Evolutionary conservation across 2,329 filamentous ascomycete species (phyloP).

Genomic region (Diaporthe longicolla): DNA sequence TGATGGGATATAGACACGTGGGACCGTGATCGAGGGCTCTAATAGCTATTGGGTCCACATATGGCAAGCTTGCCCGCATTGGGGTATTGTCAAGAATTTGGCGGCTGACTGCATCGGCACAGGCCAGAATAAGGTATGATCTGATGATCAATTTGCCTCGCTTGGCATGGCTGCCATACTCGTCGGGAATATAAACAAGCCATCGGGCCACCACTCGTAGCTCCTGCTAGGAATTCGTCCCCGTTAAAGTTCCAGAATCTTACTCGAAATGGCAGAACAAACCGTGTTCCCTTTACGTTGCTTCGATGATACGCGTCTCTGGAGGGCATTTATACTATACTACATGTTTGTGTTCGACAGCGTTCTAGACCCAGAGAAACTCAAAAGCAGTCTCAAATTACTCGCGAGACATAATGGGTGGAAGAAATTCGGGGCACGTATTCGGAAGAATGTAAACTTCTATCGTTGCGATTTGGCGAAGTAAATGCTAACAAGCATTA

Average conservation of each 20-base stretch:
- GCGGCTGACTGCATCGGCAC: not conserved
- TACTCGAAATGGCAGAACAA: not conserved
- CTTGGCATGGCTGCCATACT: not conserved
- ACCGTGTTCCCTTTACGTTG: slow-evolving; percentile 46
- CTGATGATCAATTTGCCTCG: not conserved
- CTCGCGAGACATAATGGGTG: slow-evolving; percentile 45
- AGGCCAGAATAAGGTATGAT: not conserved
- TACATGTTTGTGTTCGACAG: slow-evolving; percentile 49
- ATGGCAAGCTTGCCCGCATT: not conserved
- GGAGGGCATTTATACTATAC: slow-evolving; percentile 46
- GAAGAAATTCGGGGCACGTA: slow-evolving; percentile 47
- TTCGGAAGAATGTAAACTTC: slow-evolving; percentile 45
- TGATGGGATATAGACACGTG: not conserved
- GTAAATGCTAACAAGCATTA: not conserved
- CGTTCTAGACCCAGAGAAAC: slow-evolving; percentile 46
- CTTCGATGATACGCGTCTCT: slow-evolving; percentile 48
- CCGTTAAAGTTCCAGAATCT: not conserved
- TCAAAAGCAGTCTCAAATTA: slow-evolving; percentile 43
- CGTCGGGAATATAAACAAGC: not conserved
- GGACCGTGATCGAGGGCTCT: not conserved
- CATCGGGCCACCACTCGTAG: not conserved
- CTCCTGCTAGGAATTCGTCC: too few species aligned
- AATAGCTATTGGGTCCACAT: not conserved
- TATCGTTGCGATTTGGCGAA: not conserved
- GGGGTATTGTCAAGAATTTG: not conserved